These are phyloP conservation scores for Colletotrichum gloeosporioides DNA, from an alignment of 2,329 filamentous ascomycete species.

Conservation along the genomic window DNA sequence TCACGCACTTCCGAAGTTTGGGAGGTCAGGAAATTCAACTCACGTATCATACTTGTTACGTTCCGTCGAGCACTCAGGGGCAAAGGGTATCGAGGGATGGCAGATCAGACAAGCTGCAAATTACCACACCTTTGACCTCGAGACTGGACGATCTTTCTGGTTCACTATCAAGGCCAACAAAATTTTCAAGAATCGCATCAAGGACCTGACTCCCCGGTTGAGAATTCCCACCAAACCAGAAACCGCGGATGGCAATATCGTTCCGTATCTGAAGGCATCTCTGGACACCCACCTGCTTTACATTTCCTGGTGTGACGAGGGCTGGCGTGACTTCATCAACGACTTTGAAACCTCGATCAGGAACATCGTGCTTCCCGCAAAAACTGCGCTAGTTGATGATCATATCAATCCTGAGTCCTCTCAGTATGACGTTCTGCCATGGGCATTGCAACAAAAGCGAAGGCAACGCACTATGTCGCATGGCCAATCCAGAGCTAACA, in stretches of 20 bases:
- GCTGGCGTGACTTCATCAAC: neutral
- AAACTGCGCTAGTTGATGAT: neutral
- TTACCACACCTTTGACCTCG: neutral
- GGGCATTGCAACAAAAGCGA: neutral
- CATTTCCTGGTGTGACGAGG: neutral
- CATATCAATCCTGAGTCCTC: neutral
- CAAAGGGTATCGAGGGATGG: neutral
- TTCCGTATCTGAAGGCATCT: neutral
- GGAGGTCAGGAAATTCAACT: too few species aligned
- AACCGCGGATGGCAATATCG: neutral
- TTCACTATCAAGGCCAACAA: neutral
- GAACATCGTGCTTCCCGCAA: neutral
- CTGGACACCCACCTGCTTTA: neutral
- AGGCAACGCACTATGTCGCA: accelerated
- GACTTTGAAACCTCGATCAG: neutral
- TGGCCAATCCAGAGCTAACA: neutral
- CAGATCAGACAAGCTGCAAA: neutral
- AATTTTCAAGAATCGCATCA: accelerated
- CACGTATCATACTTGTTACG: too few species aligned
- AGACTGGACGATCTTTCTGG: neutral
- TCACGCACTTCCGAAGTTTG: neutral
- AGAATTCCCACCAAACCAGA: neutral
- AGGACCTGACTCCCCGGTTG: neutral
- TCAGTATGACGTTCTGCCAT: accelerated
- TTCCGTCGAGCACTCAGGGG: too few species aligned